Base-by-base conservation (phyloP, 2,329 filamentous ascomycete species). In the Trichoderma semiorbis region DNA sequence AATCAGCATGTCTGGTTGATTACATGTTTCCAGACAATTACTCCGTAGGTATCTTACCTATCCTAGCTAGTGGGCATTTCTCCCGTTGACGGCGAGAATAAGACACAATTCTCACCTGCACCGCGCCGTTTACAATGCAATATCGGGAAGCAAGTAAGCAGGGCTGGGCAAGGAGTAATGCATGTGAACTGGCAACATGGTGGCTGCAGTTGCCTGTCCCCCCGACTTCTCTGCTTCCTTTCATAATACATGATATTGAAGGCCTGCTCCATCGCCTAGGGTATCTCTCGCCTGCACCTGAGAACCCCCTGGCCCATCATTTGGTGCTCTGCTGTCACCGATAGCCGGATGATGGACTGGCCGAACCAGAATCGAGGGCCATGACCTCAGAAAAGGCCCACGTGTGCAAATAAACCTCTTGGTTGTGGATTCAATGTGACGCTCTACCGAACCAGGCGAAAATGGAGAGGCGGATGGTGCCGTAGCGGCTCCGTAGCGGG, bases 401-500 rank as follows among this genome's bases (percentile, higher is more conserved):
- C 16, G 39, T 69, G 57, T 47, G 30, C 28, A 66, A 34, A 16
- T 34, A 21, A 14, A 32, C 30, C 10, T 34, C 50, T 62, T 53
- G 39, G 3, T 21, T 43, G 67, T 62, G 67, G 55, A 60, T 53
- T 62, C 67, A 14, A 43, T 36, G 39, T 34, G 10, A 60, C 53
- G 28, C 34, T 39, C 43, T n/a, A 18, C 57, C 30, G 28, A 21
- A 21, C 57, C 30, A 69, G 16, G 21, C 24, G 28, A 50, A 34
- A 53, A 53, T 47, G 28, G 39, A 61, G 57, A 62, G 24, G 67
- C 67, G 67, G 67, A 36, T 69, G 67, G 24, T 69, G 67, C 67
- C 67, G 67, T 69, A 62, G 66, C 66, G 66, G 55, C 57, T 53
- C 30, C 57, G 30, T 53, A 53, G 67, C 67, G 57, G 34, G n/a